Percentiles rank a stretch among this genome's conserved stretches.
Conservation (phyloP, 306 rosid genomes). For the Corylus avellana region DNA sequence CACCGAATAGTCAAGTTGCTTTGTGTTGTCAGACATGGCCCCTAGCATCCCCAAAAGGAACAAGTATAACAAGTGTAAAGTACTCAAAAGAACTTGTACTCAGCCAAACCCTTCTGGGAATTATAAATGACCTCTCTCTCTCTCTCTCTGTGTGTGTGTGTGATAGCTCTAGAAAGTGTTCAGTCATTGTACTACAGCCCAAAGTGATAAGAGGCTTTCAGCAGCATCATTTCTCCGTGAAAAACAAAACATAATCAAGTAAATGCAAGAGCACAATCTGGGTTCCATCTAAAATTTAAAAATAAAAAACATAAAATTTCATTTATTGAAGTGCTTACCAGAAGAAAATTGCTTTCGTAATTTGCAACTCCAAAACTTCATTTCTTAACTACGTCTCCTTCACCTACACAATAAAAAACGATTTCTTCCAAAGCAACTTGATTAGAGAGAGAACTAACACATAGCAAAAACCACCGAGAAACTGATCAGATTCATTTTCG, state of each 20-base stretch:
- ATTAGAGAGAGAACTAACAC: not conserved
- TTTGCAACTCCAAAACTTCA: not conserved
- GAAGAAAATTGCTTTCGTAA: not conserved
- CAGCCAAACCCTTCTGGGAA: not conserved
- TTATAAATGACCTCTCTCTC: not conserved
- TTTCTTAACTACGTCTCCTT: not conserved
- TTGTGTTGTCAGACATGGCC: not conserved
- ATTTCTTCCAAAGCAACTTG: constrained; percentile 7
- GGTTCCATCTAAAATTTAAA: not conserved
- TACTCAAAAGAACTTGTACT: not conserved
- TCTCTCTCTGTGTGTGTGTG: not conserved
- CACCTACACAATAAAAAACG: not conserved
- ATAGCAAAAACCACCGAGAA: not conserved
- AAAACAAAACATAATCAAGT: not conserved
- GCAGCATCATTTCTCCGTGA: not conserved
- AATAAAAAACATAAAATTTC: not conserved
- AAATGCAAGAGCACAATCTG: too few relatives aligned
- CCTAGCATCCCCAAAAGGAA: not conserved
- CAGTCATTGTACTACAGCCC: not conserved
- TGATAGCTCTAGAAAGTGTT: not conserved
- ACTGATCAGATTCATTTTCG: not conserved
- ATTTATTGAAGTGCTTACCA: not conserved
- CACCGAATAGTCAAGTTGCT: not conserved
- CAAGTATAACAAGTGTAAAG: not conserved
- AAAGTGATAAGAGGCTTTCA: not conserved